phyloP scores from a whole-genome alignment of 164 flowering plant species.

The Cinnamomum micranthum region DNA sequence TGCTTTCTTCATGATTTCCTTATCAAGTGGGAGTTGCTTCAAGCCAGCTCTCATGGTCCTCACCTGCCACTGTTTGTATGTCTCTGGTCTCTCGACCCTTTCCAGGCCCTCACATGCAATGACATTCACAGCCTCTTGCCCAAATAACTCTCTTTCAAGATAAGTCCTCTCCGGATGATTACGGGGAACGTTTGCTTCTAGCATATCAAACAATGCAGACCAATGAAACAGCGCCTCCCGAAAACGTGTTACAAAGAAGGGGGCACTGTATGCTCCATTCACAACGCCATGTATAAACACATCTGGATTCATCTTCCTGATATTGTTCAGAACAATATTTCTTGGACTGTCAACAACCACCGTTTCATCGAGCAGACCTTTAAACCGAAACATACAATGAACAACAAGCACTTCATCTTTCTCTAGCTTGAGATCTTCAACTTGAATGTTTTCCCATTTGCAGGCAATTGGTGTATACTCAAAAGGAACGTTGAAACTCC shows the following conservation, averaged over 20 bases:
- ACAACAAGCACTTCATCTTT: constrained; percentile 62
- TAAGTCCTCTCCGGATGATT: constrained; percentile 53
- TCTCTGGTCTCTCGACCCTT: constrained; percentile 87
- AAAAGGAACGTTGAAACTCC: constrained; percentile 66
- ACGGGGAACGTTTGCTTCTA: constrained; percentile 65
- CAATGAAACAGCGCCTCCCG: constrained; percentile 77
- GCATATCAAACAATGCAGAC: constrained; percentile 77
- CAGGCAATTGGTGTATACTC: constrained; percentile 68
- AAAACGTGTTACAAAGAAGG: constrained; percentile 77
- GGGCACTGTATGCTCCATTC: constrained; percentile 74
- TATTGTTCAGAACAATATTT: constrained; percentile 42
- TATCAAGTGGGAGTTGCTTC: constrained; percentile 50
- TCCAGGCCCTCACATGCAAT: constrained; percentile 84
- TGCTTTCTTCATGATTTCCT: constrained; percentile 36
- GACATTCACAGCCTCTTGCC: constrained; percentile 64
- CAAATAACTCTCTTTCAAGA: constrained; percentile 59
- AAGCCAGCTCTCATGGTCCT: constrained; percentile 65
- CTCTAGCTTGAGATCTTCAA: constrained; percentile 68
- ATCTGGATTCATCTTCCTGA: constrained; percentile 58
- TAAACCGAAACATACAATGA: constrained; percentile 50
- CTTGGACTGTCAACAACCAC: constrained; percentile 60
- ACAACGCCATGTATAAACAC: constrained; percentile 59
- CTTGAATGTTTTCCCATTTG: constrained; percentile 67
- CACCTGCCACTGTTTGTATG: constrained; percentile 81
- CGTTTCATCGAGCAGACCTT: constrained; percentile 64